These are phyloP conservation scores for Rubroshorea leprosula DNA, from an alignment of 345 rosid species.

Conservation along the genomic window DNA sequence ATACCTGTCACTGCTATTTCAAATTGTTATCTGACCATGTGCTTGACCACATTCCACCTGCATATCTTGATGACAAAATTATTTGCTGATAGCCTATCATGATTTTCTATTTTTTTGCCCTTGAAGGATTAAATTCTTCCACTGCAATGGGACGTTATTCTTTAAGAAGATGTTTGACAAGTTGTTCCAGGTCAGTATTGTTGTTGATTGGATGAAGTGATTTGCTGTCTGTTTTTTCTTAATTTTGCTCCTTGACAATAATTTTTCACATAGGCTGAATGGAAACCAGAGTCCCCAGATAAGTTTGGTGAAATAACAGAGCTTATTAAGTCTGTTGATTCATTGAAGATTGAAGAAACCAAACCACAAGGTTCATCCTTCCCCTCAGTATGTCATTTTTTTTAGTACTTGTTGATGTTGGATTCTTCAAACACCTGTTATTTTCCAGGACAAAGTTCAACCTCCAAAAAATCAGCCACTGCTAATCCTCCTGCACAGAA, in stretches of 20 bases:
- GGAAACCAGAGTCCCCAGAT: constrained; percentile 83
- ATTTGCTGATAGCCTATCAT: background rate
- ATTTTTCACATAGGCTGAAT: constrained; percentile 54
- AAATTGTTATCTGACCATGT: background rate
- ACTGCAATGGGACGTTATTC: constrained; percentile 65
- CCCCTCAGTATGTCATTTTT: background rate
- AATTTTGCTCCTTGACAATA: constrained; percentile 4
- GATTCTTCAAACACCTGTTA: constrained; percentile 8
- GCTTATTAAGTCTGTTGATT: constrained; percentile 51
- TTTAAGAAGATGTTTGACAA: constrained; percentile 79
- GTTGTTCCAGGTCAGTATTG: constrained; percentile 68
- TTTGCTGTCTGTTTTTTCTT: background rate
- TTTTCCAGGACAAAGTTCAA: constrained; percentile 54
- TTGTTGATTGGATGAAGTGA: background rate
- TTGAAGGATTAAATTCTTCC: constrained; percentile 81
- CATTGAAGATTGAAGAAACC: constrained; percentile 54
- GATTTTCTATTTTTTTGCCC: constrained; percentile 9
- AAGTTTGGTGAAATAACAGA: constrained; percentile 69
- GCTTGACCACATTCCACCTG: too few species aligned
- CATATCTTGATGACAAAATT: too few species aligned
- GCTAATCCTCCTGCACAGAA: constrained; percentile 43
- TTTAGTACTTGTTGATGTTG: constrained; percentile 1
- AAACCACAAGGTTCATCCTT: constrained; percentile 53
- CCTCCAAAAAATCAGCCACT: constrained; percentile 38
- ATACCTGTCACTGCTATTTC: constrained; percentile 6